A percentile compares a stretch with the other conserved stretches of the same genome.
Evolutionary conservation across 2,329 filamentous ascomycete species (phyloP).

Genomic region (Xylaria sp.): DNA sequence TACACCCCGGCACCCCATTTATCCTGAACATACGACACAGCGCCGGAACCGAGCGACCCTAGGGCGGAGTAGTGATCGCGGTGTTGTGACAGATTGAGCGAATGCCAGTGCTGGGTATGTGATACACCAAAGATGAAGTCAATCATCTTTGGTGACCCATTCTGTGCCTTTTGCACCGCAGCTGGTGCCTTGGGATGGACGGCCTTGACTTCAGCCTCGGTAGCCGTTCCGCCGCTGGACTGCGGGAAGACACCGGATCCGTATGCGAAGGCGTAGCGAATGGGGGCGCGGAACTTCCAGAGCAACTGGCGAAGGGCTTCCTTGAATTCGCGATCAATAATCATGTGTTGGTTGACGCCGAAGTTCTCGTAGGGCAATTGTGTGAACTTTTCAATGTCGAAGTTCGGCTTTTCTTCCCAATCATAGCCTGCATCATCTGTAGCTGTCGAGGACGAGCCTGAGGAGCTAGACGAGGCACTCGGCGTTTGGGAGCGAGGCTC

Average conservation of each 20-base stretch:
- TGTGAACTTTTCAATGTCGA: slow-evolving; percentile 77
- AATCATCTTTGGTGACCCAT: slow-evolving; percentile 93
- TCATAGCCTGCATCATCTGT: slow-evolving; percentile 53
- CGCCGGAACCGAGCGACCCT: slow-evolving; percentile 83
- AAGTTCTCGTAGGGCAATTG: slow-evolving; percentile 83
- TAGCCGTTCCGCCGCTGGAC: slow-evolving; percentile 60
- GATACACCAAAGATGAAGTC: slow-evolving; percentile 98
- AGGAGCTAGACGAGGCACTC: slow-evolving; percentile 35
- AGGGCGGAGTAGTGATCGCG: slow-evolving; percentile 92
- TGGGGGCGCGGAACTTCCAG: slow-evolving; percentile 91
- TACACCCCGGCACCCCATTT: slow-evolving; percentile 92
- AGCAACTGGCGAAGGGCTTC: slow-evolving; percentile 87
- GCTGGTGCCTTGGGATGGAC: slow-evolving; percentile 85
- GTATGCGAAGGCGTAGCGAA: slow-evolving; percentile 96
- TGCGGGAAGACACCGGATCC: slow-evolving; percentile 97
- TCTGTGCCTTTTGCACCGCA: slow-evolving; percentile 85
- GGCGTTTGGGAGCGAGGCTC: slow-evolving; percentile 43
- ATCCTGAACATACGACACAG: slow-evolving; percentile 88
- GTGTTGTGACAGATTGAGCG: slow-evolving; percentile 87
- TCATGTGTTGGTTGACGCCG: slow-evolving; percentile 95
- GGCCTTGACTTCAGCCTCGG: slow-evolving; percentile 67
- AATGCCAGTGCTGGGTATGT: slow-evolving; percentile 96
- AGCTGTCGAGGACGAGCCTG: slow-evolving; percentile 40
- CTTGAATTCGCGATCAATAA: slow-evolving; percentile 95
- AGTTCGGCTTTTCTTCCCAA: slow-evolving; percentile 81